These are phyloP conservation scores for Exobasidium rhododendri DNA, from an alignment of 1,284 basidiomycete species.

Conservation along the genomic window DNA sequence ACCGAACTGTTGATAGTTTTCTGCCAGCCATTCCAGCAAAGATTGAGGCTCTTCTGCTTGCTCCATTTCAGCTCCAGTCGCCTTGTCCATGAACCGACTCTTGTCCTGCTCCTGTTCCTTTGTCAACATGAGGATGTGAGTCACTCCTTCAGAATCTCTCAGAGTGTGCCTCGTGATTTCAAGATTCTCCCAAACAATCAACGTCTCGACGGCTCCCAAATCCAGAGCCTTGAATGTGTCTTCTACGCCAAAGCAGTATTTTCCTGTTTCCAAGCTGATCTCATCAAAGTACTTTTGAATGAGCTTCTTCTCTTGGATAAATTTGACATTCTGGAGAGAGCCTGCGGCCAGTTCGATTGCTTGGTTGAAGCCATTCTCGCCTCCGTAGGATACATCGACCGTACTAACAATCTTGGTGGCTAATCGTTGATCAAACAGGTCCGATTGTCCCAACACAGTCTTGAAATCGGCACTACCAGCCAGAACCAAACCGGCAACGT, in stretches of 20 bases:
- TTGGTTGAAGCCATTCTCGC: constrained; percentile 98
- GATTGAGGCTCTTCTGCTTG: constrained; percentile 58
- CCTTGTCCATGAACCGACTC: constrained; percentile 90
- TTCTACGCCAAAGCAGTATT: constrained; percentile 96
- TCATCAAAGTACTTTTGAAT: constrained; percentile 95
- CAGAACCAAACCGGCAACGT: constrained; percentile 92
- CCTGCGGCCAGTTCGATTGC: constrained; percentile 96
- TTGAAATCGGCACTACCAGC: constrained; percentile 99
- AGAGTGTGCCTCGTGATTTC: constrained; percentile 48
- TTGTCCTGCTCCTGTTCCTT: constrained; percentile 63
- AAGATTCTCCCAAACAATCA: constrained; percentile 94
- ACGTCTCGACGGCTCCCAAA: constrained; percentile 90
- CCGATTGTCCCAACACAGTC: constrained; percentile 91
- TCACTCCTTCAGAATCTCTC: constrained; percentile 44
- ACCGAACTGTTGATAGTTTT: constrained; percentile 97
- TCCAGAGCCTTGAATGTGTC: constrained; percentile 97
- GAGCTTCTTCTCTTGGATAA: constrained; percentile 91
- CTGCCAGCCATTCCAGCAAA: constrained; percentile 83
- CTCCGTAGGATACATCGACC: constrained; percentile 95
- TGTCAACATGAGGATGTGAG: constrained; percentile 44
- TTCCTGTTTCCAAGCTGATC: constrained; percentile 94
- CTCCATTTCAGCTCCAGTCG: constrained; percentile 94
- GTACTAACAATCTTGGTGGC: constrained; percentile 67
- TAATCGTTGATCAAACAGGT: constrained; percentile 90
- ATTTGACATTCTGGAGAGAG: constrained; percentile 95